Conservation (phyloP, 2,329 filamentous ascomycete species). For the Tolypocladium paradoxum region DNA sequence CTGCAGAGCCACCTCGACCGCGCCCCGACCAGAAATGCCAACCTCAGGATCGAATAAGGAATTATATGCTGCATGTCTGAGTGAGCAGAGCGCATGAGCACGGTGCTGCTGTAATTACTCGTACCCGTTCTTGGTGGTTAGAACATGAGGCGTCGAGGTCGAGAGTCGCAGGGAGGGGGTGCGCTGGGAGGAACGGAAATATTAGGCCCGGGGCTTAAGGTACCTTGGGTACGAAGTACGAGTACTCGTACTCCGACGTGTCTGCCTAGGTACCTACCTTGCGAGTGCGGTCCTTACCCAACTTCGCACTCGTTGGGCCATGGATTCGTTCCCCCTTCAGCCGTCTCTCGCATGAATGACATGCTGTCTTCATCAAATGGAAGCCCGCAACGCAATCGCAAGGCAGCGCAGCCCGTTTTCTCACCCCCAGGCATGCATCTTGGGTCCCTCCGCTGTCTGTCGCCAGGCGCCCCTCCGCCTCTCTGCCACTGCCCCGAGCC, state of each 20-base stretch:
- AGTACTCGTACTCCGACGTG: no score
- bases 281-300: no score
- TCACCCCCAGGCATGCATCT: constrained; percentile 8
- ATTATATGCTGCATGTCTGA: constrained; percentile 4
- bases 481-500: background rate
- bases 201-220: background rate
- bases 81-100: constrained; percentile 2
- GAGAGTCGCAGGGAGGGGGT: background rate
- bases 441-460: background rate
- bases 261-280: no score
- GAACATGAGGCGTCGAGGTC: background rate
- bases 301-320: background rate
- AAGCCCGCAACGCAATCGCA: background rate
- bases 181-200: background rate
- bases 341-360: background rate
- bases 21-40: background rate
- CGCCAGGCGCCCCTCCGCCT: background rate
- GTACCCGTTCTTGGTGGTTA: no score
- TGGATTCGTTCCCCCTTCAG: background rate
- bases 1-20: background rate
- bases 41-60: constrained; percentile 1
- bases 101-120: no score
- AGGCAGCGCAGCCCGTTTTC: background rate
- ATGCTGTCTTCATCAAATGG: background rate
- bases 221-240: no score